Conservation (phyloP, 345 rosid genomes). For the Hirschfeldia incana region DNA sequence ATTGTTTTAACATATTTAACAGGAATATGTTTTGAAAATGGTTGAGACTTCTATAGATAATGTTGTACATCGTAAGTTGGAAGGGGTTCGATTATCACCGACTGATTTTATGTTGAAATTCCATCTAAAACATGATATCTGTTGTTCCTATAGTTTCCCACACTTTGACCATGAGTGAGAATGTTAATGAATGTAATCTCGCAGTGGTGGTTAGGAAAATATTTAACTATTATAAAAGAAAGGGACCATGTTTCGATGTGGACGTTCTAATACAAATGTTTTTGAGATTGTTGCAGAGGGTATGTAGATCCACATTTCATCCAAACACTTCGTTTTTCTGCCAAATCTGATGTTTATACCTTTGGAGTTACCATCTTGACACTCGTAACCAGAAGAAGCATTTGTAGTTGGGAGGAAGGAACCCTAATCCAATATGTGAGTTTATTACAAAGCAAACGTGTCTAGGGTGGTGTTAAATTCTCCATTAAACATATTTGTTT, state of each 20-base stretch:
- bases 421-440: constrained; percentile 14
- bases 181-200: no score
- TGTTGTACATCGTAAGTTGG: no score
- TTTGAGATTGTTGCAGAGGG: not conserved
- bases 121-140: no score
- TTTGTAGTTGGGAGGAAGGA: not conserved
- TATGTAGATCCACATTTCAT: not conserved
- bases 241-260: no score
- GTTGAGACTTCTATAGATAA: not conserved
- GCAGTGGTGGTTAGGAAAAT: no score
- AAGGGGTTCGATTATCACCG: no score
- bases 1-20: not conserved
- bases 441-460: not conserved
- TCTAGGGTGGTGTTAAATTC: not conserved
- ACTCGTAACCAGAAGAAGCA: constrained; percentile 15
- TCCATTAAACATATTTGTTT: not conserved
- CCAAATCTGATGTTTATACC: constrained; percentile 27
- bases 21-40: not conserved
- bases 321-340: not conserved
- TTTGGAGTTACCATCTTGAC: constrained; percentile 33
- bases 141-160: no score
- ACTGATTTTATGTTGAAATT: no score
- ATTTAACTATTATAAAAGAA: no score
- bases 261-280: no score
- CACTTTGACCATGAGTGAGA: no score